Base-by-base conservation (phyloP, 2,329 filamentous ascomycete genomes). In the Hymenoscyphus fraxineus region DNA sequence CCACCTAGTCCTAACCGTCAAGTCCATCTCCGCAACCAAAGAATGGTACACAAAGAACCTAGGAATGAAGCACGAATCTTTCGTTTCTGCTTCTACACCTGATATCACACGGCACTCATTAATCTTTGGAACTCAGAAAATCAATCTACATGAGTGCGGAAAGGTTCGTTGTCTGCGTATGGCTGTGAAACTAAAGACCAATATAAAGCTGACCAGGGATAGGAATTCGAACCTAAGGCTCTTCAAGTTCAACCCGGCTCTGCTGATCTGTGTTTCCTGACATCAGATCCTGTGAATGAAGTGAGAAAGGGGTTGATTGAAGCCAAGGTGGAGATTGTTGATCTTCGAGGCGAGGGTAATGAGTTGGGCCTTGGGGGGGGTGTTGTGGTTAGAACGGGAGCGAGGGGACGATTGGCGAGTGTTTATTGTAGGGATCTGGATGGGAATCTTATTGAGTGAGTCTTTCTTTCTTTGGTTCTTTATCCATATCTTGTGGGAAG, bases 381-480 rank as follows among this genome's bases (percentile, higher is more conserved):
- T 57, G 77, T 85, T 12, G 85, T 88, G 4, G 72, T 77, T 13
- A 76, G 86, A 57, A 87, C 82, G 0, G 86, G 86, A 1, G 85
- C 86, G 0, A 76, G 77, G 61, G 84, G 85, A 0, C 80, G 76
- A 63, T 75, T 88, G 56, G 76, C 79, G 61, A 88, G 85, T 72
- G 77, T 88, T 2, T 88, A 88, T 74, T 79, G 85, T 60, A 77
- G 85, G 44, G 85, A 88, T 74, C 84, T 84, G 1, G 86, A 88
- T 74, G 83, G 81, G 5, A 88, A 87, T 72, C 69, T 88, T 67
- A 80, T 88, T 51, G 85, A 88, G 85, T 88, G 60, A 69, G 68
- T 70, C 4, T 3, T 22, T 22, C 9, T 13, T 27, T 22, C 15
- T 51, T 22, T 27, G 1, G 6, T 51, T 51, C 44, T 51, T 51